Evolutionary conservation across 78 protist species (phyloP).

Genomic region (Guillardia theta): DNA sequence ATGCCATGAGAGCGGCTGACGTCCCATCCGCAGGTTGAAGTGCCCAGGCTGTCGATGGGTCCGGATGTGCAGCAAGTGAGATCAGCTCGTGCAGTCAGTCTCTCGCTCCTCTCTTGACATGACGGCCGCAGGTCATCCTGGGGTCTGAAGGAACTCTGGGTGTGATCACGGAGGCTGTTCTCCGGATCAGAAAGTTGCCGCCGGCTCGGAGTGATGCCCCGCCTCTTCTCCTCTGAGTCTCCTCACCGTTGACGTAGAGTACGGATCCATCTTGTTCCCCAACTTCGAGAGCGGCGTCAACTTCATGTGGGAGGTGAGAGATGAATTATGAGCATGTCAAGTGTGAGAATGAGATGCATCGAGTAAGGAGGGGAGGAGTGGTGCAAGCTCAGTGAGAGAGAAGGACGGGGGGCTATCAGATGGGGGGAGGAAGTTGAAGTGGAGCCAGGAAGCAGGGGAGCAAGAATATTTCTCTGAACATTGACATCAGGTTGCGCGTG

Average conservation of each 20-base stretch:
- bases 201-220: not conserved
- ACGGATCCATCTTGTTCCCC: slow-evolving; percentile 68
- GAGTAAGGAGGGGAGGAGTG: no score
- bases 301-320: slow-evolving; percentile 44
- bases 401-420: no score
- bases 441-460: no score
- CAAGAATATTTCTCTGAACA: no score
- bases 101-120: no score
- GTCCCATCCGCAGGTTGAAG: slow-evolving; percentile 15
- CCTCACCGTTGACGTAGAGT: not conserved
- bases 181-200: not conserved
- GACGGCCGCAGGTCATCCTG: not conserved
- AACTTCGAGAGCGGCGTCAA: slow-evolving; percentile 59
- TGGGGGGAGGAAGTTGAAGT: no score
- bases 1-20: not conserved
- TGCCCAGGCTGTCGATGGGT: slow-evolving; percentile 65
- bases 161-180: slow-evolving; percentile 75
- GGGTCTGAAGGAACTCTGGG: slow-evolving; percentile 81
- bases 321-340: no score
- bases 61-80: slow-evolving; percentile 80
- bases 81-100: no score
- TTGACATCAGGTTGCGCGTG: slow-evolving; percentile 68
- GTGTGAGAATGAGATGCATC: no score
- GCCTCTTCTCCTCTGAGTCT: not conserved
- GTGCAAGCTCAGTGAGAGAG: no score